Conservation (phyloP, 1,284 basidiomycete species). For the Sanghuangporus weigelae region DNA sequence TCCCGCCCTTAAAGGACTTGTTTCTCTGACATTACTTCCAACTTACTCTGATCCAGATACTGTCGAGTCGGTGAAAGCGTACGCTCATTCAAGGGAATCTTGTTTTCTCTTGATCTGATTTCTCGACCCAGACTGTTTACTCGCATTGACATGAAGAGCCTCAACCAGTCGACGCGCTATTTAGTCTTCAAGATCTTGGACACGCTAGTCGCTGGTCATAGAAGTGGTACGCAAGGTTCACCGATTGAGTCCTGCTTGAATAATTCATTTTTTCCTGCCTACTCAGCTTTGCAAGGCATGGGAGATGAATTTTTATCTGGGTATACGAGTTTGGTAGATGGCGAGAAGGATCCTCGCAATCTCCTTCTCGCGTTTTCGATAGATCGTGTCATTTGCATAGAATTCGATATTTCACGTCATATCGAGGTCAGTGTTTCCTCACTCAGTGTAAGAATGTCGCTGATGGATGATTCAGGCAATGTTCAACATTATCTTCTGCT, state of each 20-base stretch:
- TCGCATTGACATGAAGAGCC: slow-evolving; percentile 75
- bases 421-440: slow-evolving; percentile 60
- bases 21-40: slow-evolving; percentile 59
- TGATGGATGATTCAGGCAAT: slow-evolving; percentile 54
- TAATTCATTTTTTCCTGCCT: slow-evolving; percentile 4
- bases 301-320: slow-evolving; percentile 69
- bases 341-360: slow-evolving; percentile 98
- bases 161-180: slow-evolving; percentile 82
- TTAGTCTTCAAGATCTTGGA: slow-evolving; percentile 83
- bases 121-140: slow-evolving; percentile 55
- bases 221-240: slow-evolving; percentile 45
- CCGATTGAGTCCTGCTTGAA: not conserved
- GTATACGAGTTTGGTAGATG: slow-evolving; percentile 81
- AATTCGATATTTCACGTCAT: slow-evolving; percentile 75
- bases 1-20: slow-evolving; percentile 71
- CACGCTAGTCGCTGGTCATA: slow-evolving; percentile 67
- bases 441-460: not conserved
- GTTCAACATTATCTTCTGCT: slow-evolving; percentile 96
- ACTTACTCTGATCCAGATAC: slow-evolving; percentile 72
- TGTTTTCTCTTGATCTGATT: not conserved
- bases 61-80: slow-evolving; percentile 65
- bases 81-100: slow-evolving; percentile 25
- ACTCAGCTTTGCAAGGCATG: slow-evolving; percentile 63
- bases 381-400: slow-evolving; percentile 77
- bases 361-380: slow-evolving; percentile 88